Percentiles rank a stretch among this genome's conserved stretches.
These are phyloP conservation scores for Adansonia gregorii DNA, from an alignment of 441 rosid species.

Conservation along the genomic window DNA sequence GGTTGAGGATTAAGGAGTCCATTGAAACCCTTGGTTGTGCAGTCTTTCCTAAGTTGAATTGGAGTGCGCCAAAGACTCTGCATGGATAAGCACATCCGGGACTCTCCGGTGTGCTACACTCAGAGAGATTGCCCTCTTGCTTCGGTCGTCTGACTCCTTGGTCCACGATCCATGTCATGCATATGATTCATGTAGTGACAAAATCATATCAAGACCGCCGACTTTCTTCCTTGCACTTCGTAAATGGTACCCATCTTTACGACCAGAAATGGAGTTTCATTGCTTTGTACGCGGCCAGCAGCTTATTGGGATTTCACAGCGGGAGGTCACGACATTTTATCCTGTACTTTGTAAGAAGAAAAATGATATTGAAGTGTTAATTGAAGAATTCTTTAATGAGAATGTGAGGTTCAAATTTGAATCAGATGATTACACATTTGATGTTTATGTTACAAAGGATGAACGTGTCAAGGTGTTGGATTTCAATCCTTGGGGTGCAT, in stretches of 20 bases:
- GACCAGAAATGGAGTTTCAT: conserved; percentile 77
- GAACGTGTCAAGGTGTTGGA: conserved; percentile 62
- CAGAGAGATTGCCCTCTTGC: conserved; percentile 71
- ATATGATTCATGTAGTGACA: conserved; percentile 66
- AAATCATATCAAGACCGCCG: conserved; percentile 50
- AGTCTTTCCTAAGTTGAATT: conserved; percentile 73
- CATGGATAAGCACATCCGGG: conserved; percentile 83
- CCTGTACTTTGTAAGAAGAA: conserved; percentile 54
- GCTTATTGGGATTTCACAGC: conserved; percentile 71
- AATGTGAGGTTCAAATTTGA: conserved; percentile 53
- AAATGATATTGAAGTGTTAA: conserved; percentile 38
- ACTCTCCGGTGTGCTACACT: conserved; percentile 66
- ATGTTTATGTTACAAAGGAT: conserved; percentile 59
- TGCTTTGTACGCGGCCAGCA: conserved; percentile 59
- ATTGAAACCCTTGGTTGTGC: conserved; percentile 65
- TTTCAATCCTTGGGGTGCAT: conserved; percentile 83
- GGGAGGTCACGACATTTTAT: conserved; percentile 80
- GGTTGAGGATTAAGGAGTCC: conserved; percentile 59
- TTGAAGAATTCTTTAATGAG: conserved; percentile 49
- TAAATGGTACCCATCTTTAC: conserved; percentile 68
- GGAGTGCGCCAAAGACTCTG: conserved; percentile 89
- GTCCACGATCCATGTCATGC: conserved; percentile 75
- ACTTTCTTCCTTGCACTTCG: conserved; percentile 78
- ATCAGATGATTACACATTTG: conserved; percentile 65
- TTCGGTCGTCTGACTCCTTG: conserved; percentile 73